Evolutionary conservation across 768 basidiomycete genomes (phyloP), one percentile per base, ranked within the genome.

Genomic region (Lactifluus pinguis): DNA sequence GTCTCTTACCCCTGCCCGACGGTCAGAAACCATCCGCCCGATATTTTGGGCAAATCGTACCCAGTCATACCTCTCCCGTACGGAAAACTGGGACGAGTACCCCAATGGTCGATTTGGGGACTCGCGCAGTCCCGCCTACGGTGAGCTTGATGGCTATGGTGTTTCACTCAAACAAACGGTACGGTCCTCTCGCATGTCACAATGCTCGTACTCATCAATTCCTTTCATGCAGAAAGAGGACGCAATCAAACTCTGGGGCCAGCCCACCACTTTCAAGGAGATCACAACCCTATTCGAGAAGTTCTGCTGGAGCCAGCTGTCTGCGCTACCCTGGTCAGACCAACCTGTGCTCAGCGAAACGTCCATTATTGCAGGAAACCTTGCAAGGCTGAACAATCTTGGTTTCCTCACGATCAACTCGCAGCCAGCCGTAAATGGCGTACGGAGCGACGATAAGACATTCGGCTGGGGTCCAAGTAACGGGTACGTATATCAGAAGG

Each of bases 61-160:
- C 41, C 89, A 94, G 70, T 97, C 94, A 1, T 98, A 98, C 72
- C 78, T 98, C 49, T 91, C 91, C 8, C 87, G 95, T 56, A 98
- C 97, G 14, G 94, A 97, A 71, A 92, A 97, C 70, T 99, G 97
- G 97, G 97, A 99, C 70, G 95, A 98, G 72, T 98, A 97, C 73
- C 97, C 97, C 53, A 99, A 99, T 72, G 97, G 97, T 57, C 91
- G 97, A 66, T 99, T 95, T 70, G 97, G 97, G 67, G 97, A 98
- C 75, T 87, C 95, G 7, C 84, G 97, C 60, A 92, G 89, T 80
- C 97, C 97, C 32, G 97, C 97, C 14, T 99, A 97, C 66, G 97
- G 97, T 68, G 97, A 99, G 74, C 76, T 99, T 57, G 95, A 99
- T 69, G 95, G 95, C 1, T 98, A 95, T 66, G 95, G 95, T 55